These are phyloP conservation scores for Cordyceps militaris DNA, from an alignment of 2,329 filamentous ascomycete species.

Conservation along the genomic window DNA sequence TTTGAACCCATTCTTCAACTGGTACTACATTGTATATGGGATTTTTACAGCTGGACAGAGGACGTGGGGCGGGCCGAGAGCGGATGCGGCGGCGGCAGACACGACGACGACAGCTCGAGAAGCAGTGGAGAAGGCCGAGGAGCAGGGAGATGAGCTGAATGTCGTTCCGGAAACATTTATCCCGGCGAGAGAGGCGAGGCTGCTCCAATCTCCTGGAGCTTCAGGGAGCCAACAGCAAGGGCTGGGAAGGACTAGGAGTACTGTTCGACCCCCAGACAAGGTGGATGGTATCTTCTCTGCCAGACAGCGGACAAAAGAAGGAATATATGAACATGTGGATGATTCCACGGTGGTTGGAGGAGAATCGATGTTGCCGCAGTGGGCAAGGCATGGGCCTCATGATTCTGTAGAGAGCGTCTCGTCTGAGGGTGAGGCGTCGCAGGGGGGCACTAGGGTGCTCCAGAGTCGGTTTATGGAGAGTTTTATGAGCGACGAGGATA, in stretches of 20 bases:
- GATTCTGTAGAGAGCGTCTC: constrained; percentile 61
- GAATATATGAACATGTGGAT: constrained; percentile 63
- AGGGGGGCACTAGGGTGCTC: constrained; percentile 45
- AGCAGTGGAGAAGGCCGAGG: constrained; percentile 74
- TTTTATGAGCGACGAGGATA: constrained; percentile 73
- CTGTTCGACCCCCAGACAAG: constrained; percentile 63
- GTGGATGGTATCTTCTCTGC: constrained; percentile 75
- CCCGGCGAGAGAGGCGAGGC: constrained; percentile 45
- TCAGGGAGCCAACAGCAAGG: constrained; percentile 23
- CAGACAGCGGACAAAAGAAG: constrained; percentile 58
- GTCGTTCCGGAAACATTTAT: constrained; percentile 82
- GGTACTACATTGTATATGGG: constrained; percentile 96
- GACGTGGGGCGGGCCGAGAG: constrained; percentile 91
- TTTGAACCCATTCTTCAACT: constrained; percentile 94
- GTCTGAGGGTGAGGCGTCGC: constrained; percentile 48
- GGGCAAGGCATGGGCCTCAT: constrained; percentile 22
- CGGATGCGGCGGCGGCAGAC: constrained; percentile 78
- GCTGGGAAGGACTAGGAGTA: constrained; percentile 45
- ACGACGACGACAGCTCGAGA: constrained; percentile 67
- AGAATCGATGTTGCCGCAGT: constrained; percentile 22
- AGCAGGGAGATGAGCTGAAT: constrained; percentile 80
- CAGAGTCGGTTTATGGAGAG: constrained; percentile 64
- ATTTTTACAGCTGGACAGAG: constrained; percentile 91
- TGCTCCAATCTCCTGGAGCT: constrained; percentile 17
- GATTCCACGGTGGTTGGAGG: constrained; percentile 38